Conservation (phyloP, 129 eudicot genomes). For the Flaveria ramosissima region DNA sequence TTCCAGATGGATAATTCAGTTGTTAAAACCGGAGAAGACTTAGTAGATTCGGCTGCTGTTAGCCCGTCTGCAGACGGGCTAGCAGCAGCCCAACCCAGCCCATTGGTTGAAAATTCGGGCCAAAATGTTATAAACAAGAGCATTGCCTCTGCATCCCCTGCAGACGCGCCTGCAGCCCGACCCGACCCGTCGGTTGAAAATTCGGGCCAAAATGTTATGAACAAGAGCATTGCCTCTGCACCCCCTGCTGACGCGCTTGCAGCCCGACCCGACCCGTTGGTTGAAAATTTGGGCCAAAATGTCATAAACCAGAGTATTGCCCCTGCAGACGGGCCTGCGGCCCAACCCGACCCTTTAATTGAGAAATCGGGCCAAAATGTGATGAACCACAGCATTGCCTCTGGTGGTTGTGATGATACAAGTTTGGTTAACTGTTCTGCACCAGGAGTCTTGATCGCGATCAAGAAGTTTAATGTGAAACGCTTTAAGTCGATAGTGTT, state of each 20-base stretch:
- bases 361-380: slow-evolving; percentile 52
- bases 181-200: slow-evolving; percentile 37
- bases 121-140: no score
- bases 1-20: slow-evolving; percentile 75
- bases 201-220: neutral
- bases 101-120: slow-evolving; percentile 12
- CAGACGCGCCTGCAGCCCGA: slow-evolving; percentile 44
- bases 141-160: neutral
- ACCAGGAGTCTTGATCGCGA: slow-evolving; percentile 66
- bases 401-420: slow-evolving; percentile 54
- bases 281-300: slow-evolving; percentile 55
- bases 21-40: slow-evolving; percentile 87
- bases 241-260: slow-evolving; percentile 42
- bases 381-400: slow-evolving; percentile 34
- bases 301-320: neutral
- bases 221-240: no score
- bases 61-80: slow-evolving; percentile 37
- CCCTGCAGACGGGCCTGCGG: slow-evolving; percentile 42
- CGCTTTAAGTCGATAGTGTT: slow-evolving; percentile 68
- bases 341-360: slow-evolving; percentile 46
- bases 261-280: slow-evolving; percentile 45
- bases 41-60: slow-evolving; percentile 30
- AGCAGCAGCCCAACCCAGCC: slow-evolving; percentile 20
- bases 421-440: slow-evolving; percentile 72
- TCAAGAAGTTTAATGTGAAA: slow-evolving; percentile 75